These are phyloP conservation scores for Pseudocercospora macadamiae DNA, from an alignment of 2,329 filamentous ascomycete genomes.

Conservation along the genomic window DNA sequence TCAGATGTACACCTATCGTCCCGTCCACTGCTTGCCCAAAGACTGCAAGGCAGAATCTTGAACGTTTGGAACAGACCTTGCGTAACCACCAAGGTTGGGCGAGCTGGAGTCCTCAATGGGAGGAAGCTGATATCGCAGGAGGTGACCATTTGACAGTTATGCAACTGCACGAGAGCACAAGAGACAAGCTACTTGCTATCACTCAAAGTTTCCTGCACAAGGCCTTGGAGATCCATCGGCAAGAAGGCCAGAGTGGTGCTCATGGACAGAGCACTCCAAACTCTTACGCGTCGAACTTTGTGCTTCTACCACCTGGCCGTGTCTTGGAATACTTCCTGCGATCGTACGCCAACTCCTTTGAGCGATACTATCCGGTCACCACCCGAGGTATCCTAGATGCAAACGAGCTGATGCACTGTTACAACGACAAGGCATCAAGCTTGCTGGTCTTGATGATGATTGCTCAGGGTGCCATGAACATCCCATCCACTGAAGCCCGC, in stretches of 20 bases:
- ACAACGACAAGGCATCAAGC: constrained; percentile 66
- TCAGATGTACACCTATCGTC: constrained; percentile 55
- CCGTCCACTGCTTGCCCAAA: constrained; percentile 54
- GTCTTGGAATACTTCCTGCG: constrained; percentile 69
- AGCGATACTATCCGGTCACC: constrained; percentile 67
- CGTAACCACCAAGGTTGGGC: constrained; percentile 57
- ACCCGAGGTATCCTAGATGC: constrained; percentile 64
- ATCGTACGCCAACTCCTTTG: constrained; percentile 67
- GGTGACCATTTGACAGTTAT: constrained; percentile 52
- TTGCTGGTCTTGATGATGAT: constrained; percentile 72
- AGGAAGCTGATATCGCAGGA: constrained; percentile 52
- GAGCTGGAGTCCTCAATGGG: constrained; percentile 54
- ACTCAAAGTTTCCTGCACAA: constrained; percentile 72
- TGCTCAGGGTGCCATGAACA: constrained; percentile 68
- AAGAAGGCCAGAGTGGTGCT: constrained; percentile 37
- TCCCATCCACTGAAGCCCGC: constrained; percentile 66
- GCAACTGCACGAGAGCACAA: constrained; percentile 57
- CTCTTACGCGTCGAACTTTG: constrained; percentile 62
- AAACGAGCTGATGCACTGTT: constrained; percentile 65
- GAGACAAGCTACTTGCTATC: constrained; percentile 72
- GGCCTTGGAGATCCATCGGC: constrained; percentile 67
- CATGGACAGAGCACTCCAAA: constrained; percentile 45
- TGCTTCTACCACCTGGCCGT: constrained; percentile 66
- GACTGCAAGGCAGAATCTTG: constrained; percentile 55
- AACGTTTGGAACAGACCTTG: constrained; percentile 55